These are phyloP conservation scores for Cyberlindnera japonica DNA, from an alignment of 805 yeast genomes.

Conservation along the genomic window DNA sequence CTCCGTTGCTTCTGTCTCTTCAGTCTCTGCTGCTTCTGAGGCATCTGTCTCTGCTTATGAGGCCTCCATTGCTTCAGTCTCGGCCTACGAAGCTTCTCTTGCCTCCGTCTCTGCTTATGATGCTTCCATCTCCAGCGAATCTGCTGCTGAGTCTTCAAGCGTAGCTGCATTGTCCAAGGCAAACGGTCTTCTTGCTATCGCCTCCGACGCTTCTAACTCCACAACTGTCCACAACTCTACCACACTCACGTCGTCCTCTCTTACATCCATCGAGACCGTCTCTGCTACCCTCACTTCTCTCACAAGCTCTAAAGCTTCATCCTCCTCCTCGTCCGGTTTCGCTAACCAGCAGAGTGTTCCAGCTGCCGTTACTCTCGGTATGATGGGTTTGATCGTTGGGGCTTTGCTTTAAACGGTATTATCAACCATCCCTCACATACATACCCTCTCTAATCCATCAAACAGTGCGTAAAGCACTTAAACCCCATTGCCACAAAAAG, in stretches of 20 bases:
- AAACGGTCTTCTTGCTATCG: conserved; percentile 38
- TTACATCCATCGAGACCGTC: conserved; percentile 23
- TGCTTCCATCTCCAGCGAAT: conserved; percentile 14
- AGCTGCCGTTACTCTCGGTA: conserved; percentile 27
- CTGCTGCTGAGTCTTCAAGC: conserved; percentile 14
- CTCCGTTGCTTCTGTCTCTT: conserved; percentile 10
- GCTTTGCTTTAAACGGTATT: conserved; percentile 21
- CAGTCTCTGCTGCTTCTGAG: conserved; percentile 16
- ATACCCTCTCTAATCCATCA: neutral
- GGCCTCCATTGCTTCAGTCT: conserved; percentile 12
- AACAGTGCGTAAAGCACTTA: no score
- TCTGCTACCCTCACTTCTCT: conserved; percentile 23
- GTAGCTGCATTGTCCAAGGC: conserved; percentile 31
- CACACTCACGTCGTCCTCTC: conserved; percentile 23
- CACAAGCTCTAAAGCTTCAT: conserved; percentile 20
- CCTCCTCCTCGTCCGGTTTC: conserved; percentile 32
- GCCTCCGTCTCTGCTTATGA: conserved; percentile 17
- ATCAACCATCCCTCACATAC: neutral
- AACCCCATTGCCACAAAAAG: no score
- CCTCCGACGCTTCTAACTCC: conserved; percentile 35
- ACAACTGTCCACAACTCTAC: conserved; percentile 33
- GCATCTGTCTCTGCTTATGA: conserved; percentile 16
- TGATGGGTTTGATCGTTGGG: conserved; percentile 28
- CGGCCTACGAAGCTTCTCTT: conserved; percentile 16
- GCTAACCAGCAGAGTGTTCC: conserved; percentile 27